Conservation (phyloP, 2,329 filamentous ascomycete species). For the Coleophoma crateriformis region DNA sequence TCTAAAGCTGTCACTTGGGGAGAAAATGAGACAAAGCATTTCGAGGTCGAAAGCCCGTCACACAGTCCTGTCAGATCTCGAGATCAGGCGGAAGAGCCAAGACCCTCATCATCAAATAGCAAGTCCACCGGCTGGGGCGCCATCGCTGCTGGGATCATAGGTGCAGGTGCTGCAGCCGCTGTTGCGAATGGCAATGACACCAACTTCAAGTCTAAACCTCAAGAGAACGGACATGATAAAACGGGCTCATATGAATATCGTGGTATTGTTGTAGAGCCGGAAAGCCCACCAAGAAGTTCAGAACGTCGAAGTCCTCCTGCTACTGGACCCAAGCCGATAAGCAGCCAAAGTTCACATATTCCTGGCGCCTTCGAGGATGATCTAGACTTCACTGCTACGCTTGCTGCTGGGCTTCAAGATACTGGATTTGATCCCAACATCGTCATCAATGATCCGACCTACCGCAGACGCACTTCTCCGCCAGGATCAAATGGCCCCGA, state of each 20-base stretch:
- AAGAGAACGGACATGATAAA: conserved; percentile 5
- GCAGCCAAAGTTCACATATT: conserved; percentile 43
- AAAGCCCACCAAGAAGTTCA: conserved; percentile 11
- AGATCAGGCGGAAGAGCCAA: conserved; percentile 29
- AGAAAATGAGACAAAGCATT: conserved; percentile 58
- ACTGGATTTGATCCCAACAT: conserved; percentile 67
- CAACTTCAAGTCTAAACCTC: conserved; percentile 9
- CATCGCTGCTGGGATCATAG: conserved; percentile 43
- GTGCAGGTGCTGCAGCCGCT: conserved; percentile 29
- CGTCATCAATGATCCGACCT: conserved; percentile 60
- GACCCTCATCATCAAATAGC: conserved; percentile 2
- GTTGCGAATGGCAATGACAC: conserved; percentile 16
- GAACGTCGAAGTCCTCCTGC: conserved; percentile 36
- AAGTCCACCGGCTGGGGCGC: conserved; percentile 41
- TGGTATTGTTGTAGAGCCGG: conserved; percentile 17
- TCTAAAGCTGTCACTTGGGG: conserved; percentile 61
- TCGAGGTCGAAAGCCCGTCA: conserved; percentile 54
- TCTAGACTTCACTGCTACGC: conserved; percentile 61
- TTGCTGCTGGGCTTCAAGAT: conserved; percentile 64
- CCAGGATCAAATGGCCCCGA: conserved; percentile 48
- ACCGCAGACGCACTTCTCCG: conserved; percentile 58
- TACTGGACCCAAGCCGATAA: conserved; percentile 52
- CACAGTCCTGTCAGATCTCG: conserved; percentile 9
- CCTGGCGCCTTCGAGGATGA: conserved; percentile 64
- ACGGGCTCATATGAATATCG: conserved; percentile 19